These are phyloP conservation scores for Ophiocytium majus DNA, from an alignment of 352 stramenopile species.

Conservation along the genomic window DNA sequence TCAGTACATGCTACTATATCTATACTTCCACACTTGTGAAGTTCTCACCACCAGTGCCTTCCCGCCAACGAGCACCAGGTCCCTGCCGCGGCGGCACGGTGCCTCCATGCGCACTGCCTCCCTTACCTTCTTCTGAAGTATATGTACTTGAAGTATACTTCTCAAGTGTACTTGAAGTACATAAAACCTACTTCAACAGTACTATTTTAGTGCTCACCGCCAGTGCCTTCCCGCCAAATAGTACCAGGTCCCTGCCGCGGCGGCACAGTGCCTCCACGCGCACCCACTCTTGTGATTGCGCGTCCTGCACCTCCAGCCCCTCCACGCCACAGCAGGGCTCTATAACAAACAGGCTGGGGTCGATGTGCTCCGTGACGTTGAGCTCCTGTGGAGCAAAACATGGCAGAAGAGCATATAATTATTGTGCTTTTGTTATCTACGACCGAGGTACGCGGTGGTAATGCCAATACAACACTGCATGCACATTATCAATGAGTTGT, in stretches of 20 bases:
- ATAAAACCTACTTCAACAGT: background rate
- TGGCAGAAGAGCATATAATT: no score
- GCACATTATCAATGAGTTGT: no score
- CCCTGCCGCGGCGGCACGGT: background rate
- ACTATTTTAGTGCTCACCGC: background rate
- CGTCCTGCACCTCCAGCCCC: conserved; percentile 46
- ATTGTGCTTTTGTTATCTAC: no score
- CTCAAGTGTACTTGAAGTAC: background rate
- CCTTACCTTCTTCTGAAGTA: background rate
- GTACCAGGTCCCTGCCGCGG: background rate
- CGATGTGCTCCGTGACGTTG: conserved; percentile 52
- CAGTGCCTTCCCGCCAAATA: conserved; percentile 25
- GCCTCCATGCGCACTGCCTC: conserved; percentile 15
- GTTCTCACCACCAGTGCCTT: no score
- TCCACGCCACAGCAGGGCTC: conserved; percentile 56
- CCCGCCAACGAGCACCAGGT: conserved; percentile 19
- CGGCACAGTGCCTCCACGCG: background rate
- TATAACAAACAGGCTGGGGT: conserved; percentile 51
- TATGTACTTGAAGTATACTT: background rate
- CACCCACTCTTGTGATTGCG: conserved; percentile 33
- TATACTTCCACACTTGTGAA: no score
- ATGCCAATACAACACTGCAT: no score
- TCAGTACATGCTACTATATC: no score
- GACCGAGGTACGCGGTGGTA: no score
- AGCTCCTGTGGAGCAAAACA: no score